These are phyloP conservation scores for Blastosporella zonata DNA, from an alignment of 1,284 basidiomycete genomes.

Conservation along the genomic window DNA sequence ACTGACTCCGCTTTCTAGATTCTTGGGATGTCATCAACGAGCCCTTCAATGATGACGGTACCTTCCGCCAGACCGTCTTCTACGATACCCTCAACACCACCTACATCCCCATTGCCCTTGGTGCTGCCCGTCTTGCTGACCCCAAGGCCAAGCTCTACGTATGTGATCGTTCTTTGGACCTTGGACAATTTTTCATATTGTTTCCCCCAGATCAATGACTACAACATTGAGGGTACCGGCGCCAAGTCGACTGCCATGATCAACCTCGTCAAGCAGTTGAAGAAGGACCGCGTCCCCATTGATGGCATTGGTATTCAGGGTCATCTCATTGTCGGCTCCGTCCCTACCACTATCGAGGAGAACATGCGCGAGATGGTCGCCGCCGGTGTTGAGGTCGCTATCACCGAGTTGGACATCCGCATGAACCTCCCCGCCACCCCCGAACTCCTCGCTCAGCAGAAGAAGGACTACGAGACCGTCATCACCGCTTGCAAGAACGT, in stretches of 20 bases:
- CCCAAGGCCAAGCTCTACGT: slow-evolving; percentile 41
- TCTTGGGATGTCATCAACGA: slow-evolving; percentile 39
- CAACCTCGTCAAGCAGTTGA: slow-evolving; percentile 46
- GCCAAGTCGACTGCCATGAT: slow-evolving; percentile 51
- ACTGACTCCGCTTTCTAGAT: not conserved
- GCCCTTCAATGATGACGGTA: slow-evolving; percentile 59
- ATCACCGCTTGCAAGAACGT: slow-evolving; percentile 52
- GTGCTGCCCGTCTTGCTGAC: slow-evolving; percentile 41
- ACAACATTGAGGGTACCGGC: slow-evolving; percentile 49
- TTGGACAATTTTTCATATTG: slow-evolving; percentile 4
- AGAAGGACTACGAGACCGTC: slow-evolving; percentile 51
- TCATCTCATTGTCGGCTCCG: slow-evolving; percentile 49
- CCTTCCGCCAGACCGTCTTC: slow-evolving; percentile 40
- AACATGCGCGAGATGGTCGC: slow-evolving; percentile 46
- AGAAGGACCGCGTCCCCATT: slow-evolving; percentile 44
- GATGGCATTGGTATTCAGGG: slow-evolving; percentile 56
- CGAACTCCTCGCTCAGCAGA: slow-evolving; percentile 48
- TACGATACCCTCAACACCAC: slow-evolving; percentile 33
- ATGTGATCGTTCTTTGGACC: slow-evolving; percentile 6
- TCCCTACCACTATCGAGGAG: slow-evolving; percentile 42
- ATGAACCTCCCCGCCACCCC: slow-evolving; percentile 49
- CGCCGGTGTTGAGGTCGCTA: slow-evolving; percentile 55
- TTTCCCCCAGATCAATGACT: slow-evolving; percentile 55
- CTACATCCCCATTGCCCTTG: slow-evolving; percentile 38
- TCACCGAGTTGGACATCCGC: slow-evolving; percentile 58